These are phyloP conservation scores for Nephelium lappaceum DNA, from an alignment of 345 rosid genomes.

Conservation along the genomic window DNA sequence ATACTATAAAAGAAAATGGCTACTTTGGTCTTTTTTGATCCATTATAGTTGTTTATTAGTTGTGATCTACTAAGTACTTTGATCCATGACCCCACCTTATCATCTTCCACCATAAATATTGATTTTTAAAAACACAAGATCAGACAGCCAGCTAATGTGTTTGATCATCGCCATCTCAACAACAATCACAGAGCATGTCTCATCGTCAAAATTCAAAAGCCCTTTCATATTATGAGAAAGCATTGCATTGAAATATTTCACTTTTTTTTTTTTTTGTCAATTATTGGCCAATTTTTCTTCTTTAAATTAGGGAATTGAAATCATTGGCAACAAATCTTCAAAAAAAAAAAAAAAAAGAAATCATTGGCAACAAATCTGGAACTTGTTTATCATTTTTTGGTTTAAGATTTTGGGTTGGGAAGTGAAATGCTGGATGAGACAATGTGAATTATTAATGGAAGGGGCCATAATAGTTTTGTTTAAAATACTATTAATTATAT, in stretches of 20 bases:
- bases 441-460: neutral
- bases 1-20: too few relatives aligned
- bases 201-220: neutral
- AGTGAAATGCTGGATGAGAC: neutral
- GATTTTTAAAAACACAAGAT: neutral
- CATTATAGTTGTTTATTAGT: neutral
- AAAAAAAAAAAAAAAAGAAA: too few relatives aligned
- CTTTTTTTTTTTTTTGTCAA: neutral
- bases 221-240: neutral
- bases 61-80: neutral
- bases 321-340: neutral
- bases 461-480: neutral
- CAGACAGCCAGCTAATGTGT: neutral
- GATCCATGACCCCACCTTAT: neutral
- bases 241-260: neutral
- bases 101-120: neutral
- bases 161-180: slow-evolving; percentile 3
- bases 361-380: too few relatives aligned
- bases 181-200: neutral
- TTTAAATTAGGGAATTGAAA: neutral
- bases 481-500: neutral
- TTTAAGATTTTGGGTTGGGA: neutral
- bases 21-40: neutral
- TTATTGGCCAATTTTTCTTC: neutral
- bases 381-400: neutral